These are phyloP conservation scores for Heliamphora pulchella DNA, from an alignment of 179 eudicot genomes.

Conservation along the genomic window DNA sequence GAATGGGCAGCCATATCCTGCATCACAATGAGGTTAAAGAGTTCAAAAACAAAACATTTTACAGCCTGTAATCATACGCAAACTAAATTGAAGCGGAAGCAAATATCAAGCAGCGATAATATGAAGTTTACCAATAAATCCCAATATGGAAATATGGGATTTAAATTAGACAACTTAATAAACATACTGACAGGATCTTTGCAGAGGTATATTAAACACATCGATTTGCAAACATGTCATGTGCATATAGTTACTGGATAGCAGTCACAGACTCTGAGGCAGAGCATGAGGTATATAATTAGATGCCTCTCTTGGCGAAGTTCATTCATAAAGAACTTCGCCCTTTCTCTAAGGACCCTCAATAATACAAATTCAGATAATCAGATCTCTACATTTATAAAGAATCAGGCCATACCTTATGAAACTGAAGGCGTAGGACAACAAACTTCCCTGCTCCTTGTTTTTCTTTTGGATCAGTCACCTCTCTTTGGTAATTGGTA, in stretches of 20 bases:
- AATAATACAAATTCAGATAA: neutral
- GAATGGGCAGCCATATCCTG: conserved; percentile 99
- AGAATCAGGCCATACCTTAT: conserved; percentile 50
- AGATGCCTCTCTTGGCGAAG: neutral
- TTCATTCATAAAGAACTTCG: neutral
- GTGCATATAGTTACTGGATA: neutral
- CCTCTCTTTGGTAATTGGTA: conserved; percentile 29
- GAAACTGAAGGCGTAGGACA: conserved; percentile 89
- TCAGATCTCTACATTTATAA: neutral
- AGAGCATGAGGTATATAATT: neutral
- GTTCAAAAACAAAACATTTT: neutral
- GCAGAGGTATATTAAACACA: no score
- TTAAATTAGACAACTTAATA: neutral
- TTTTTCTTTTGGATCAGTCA: conserved; percentile 30
- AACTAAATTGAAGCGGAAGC: neutral
- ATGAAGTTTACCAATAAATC: neutral
- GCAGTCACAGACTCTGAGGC: neutral
- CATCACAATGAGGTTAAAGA: neutral
- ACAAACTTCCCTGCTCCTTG: conserved; percentile 60
- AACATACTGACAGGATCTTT: neutral
- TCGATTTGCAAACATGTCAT: neutral
- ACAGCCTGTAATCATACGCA: neutral
- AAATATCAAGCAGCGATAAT: neutral
- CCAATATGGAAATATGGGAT: neutral
- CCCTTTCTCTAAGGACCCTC: neutral